Evolutionary conservation across 1,284 basidiomycete genomes (phyloP).

Genomic region (Mycena sp.): DNA sequence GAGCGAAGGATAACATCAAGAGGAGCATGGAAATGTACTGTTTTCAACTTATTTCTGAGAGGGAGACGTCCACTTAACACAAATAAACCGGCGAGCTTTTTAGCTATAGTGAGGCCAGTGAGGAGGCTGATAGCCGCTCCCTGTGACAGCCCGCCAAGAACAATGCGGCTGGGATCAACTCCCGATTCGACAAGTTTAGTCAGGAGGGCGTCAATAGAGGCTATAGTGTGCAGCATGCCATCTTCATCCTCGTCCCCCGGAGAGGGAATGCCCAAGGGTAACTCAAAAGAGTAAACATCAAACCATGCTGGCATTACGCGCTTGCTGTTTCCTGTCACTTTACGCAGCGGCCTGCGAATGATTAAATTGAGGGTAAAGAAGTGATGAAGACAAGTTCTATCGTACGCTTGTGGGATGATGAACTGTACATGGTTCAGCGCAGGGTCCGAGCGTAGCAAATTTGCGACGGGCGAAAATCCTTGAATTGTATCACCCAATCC

Average conservation of each 20-base stretch:
- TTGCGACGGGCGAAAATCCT: slow-evolving; percentile 2
- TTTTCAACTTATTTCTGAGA: slow-evolving; percentile 69
- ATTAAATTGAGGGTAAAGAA: neutral
- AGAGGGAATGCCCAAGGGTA: slow-evolving; percentile 35
- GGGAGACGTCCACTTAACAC: slow-evolving; percentile 84
- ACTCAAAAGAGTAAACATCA: slow-evolving; percentile 76
- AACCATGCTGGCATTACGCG: slow-evolving; percentile 61
- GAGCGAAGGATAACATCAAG: neutral
- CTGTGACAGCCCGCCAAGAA: slow-evolving; percentile 91
- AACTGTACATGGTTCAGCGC: slow-evolving; percentile 26
- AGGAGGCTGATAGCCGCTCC: slow-evolving; percentile 83
- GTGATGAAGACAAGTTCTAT: neutral
- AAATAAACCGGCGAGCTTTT: slow-evolving; percentile 78
- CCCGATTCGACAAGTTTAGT: slow-evolving; percentile 77
- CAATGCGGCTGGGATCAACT: slow-evolving; percentile 69
- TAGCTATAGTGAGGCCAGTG: slow-evolving; percentile 72
- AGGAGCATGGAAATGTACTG: slow-evolving; percentile 48
- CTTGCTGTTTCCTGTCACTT: too few relatives aligned
- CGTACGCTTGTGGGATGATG: slow-evolving; percentile 28
- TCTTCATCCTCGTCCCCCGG: slow-evolving; percentile 74
- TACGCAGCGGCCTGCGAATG: too few relatives aligned
- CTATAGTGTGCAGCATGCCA: slow-evolving; percentile 74
- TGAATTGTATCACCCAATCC: slow-evolving; percentile 23
- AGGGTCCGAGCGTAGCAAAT: slow-evolving; percentile 10
- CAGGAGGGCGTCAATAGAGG: slow-evolving; percentile 74